Evolutionary conservation across 169 alveolate species (phyloP).

Genomic region (Plasmodium yoelii): DNA sequence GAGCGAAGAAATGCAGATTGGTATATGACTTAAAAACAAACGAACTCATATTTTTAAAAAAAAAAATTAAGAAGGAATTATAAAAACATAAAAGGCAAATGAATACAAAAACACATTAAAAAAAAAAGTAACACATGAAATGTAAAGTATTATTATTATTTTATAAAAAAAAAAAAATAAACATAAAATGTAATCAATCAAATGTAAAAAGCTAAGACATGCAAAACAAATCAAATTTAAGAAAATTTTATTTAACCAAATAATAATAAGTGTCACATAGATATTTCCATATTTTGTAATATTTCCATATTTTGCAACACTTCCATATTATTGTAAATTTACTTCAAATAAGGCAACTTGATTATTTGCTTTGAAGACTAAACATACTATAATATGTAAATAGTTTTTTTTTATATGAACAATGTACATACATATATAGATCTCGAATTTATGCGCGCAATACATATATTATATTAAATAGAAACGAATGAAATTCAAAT

Average conservation of each 20-base stretch:
- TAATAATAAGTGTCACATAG: no score
- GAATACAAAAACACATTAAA: not conserved
- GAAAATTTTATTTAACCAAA: no score
- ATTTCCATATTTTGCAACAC: no score
- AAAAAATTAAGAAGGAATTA: slow-evolving; percentile 22
- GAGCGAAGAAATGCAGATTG: slow-evolving; percentile 68
- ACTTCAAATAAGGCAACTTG: no score
- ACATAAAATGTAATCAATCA: not conserved
- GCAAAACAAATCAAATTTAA: no score
- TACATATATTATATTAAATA: not conserved
- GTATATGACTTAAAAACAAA: slow-evolving; percentile 46
- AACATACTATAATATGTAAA: not conserved
- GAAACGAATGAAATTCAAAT: not conserved
- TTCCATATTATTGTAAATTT: no score
- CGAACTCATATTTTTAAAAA: slow-evolving; percentile 70
- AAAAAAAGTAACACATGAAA: not conserved
- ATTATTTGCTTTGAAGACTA: not conserved
- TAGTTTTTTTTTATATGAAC: not conserved
- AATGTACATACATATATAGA: not conserved
- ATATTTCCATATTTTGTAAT: no score
- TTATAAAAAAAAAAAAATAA: not conserved
- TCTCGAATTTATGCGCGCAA: not conserved
- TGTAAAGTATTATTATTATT: not conserved
- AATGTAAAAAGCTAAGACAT: no score
- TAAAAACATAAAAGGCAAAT: not conserved